Percentiles rank a stretch among this genome's conserved stretches.
These are phyloP conservation scores for Neofusicoccum ribis DNA, from an alignment of 2,329 filamentous ascomycete species.

Conservation along the genomic window DNA sequence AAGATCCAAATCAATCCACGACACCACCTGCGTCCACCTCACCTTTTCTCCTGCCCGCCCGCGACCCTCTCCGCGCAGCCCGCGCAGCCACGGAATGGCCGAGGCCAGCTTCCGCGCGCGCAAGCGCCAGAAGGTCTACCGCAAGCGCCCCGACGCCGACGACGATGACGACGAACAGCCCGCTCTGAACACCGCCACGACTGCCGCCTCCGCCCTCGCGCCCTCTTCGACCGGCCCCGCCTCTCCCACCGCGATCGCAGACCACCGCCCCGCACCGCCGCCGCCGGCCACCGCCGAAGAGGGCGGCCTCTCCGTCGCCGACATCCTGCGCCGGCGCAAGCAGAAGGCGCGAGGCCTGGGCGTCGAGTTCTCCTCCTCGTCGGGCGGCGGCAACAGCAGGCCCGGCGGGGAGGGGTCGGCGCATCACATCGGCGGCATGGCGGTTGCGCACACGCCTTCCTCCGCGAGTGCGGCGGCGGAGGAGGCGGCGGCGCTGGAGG, in stretches of 20 bases:
- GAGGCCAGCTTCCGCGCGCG: slow-evolving; percentile 48
- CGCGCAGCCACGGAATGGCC: background rate
- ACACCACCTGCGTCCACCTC: background rate
- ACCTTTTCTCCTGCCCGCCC: background rate
- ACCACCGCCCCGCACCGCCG: background rate
- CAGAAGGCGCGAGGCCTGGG: slow-evolving; percentile 54
- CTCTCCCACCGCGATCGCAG: slow-evolving; percentile 1
- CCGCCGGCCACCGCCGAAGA: slow-evolving; percentile 27
- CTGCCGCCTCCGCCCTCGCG: background rate
- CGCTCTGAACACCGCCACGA: background rate
- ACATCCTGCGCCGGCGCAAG: slow-evolving; percentile 57
- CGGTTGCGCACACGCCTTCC: slow-evolving; percentile 22
- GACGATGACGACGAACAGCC: slow-evolving; percentile 25
- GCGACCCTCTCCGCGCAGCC: background rate
- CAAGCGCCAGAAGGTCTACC: slow-evolving; percentile 54
- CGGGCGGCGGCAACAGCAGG: background rate
- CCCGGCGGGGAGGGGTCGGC: slow-evolving; percentile 24
- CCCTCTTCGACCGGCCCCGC: background rate
- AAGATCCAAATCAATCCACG: background rate
- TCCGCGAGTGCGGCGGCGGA: slow-evolving; percentile 28
- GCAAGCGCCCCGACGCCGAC: slow-evolving; percentile 42
- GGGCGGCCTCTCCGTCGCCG: slow-evolving; percentile 47
- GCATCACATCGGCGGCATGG: background rate
- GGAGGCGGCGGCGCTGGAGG: slow-evolving; percentile 37
- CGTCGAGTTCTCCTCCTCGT: slow-evolving; percentile 56